Evolutionary conservation across 805 yeast genomes (phyloP).

Genomic region (Candida maltosa): DNA sequence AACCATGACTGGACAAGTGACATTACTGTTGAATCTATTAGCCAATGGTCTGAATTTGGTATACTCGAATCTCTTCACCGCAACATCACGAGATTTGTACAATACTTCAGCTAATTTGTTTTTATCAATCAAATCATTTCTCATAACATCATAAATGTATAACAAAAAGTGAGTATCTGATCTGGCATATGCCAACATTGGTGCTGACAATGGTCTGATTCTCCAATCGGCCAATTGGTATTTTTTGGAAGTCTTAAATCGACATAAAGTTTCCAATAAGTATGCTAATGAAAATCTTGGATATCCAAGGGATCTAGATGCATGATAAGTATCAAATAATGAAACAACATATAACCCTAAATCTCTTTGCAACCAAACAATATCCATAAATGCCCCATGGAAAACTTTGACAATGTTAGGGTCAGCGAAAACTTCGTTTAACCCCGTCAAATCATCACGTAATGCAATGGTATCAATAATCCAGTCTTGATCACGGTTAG

Average conservation of each 20-base stretch:
- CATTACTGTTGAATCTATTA: constrained; percentile 19
- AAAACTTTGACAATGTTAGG: constrained; percentile 82
- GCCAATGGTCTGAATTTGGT: constrained; percentile 55
- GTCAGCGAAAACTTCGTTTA: constrained; percentile 77
- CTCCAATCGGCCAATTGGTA: constrained; percentile 98
- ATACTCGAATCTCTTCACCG: constrained; percentile 78
- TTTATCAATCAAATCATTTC: constrained; percentile 50
- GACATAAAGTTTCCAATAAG: constrained; percentile 73
- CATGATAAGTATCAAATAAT: constrained; percentile 89
- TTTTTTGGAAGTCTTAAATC: constrained; percentile 85
- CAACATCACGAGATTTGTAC: constrained; percentile 73
- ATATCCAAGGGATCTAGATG: constrained; percentile 74
- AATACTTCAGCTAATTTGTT: constrained; percentile 55
- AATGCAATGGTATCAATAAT: constrained; percentile 80
- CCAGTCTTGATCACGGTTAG: constrained; percentile 79
- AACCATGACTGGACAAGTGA: constrained; percentile 46
- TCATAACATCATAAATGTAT: constrained; percentile 72
- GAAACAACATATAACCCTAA: constrained; percentile 87
- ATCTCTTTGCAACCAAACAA: constrained; percentile 94
- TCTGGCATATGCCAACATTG: constrained; percentile 83
- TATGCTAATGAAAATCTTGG: constrained; percentile 84
- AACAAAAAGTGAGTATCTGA: constrained; percentile 92
- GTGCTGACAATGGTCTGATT: constrained; percentile 71
- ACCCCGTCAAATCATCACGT: constrained; percentile 61
- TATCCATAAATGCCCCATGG: constrained; percentile 97